Evolutionary conservation across 2,329 filamentous ascomycete species (phyloP).

Genomic region (Fusarium mundagurra): DNA sequence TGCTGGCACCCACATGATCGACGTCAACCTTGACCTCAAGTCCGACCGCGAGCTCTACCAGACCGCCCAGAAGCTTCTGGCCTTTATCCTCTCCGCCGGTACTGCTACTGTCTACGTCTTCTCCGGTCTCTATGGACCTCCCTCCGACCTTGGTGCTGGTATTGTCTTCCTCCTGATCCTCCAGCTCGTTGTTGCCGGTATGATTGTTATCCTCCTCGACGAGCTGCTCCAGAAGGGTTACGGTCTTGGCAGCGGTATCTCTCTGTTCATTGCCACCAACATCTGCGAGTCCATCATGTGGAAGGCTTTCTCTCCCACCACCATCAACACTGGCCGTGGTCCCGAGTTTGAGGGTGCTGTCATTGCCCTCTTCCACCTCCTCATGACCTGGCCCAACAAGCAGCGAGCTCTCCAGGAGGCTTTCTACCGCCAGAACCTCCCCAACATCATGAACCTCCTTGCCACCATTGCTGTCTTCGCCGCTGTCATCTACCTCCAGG

Average conservation of each 20-base stretch:
- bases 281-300: conserved; percentile 99
- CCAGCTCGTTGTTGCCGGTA: conserved; percentile 94
- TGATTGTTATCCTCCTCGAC: conserved; percentile 99
- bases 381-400: conserved; percentile 99
- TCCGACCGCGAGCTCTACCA: conserved; percentile 99
- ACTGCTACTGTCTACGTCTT: conserved; percentile 98
- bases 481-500: conserved; percentile 98
- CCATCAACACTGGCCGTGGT: conserved; percentile 98
- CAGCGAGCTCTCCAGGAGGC: conserved; percentile 97
- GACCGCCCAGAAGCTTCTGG: conserved; percentile 98
- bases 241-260: conserved; percentile 97
- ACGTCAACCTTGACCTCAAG: conserved; percentile 99
- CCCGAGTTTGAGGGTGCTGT: conserved; percentile 99
- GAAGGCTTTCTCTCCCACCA: conserved; percentile 99
- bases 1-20: conserved; percentile 98
- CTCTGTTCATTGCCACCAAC: conserved; percentile 99
- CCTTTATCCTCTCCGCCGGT: conserved; percentile 96
- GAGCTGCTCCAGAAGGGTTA: conserved; percentile 99
- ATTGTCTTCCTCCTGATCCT: conserved; percentile 98
- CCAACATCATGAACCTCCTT: conserved; percentile 99
- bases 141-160: conserved; percentile 94
- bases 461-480: conserved; percentile 94
- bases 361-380: conserved; percentile 96
- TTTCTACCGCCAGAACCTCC: conserved; percentile 99
- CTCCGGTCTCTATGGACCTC: conserved; percentile 96